Evolutionary conservation across 2,329 filamentous ascomycete genomes (phyloP), one percentile per base, ranked within the genome.

Genomic region (Talaromyces sp.): DNA sequence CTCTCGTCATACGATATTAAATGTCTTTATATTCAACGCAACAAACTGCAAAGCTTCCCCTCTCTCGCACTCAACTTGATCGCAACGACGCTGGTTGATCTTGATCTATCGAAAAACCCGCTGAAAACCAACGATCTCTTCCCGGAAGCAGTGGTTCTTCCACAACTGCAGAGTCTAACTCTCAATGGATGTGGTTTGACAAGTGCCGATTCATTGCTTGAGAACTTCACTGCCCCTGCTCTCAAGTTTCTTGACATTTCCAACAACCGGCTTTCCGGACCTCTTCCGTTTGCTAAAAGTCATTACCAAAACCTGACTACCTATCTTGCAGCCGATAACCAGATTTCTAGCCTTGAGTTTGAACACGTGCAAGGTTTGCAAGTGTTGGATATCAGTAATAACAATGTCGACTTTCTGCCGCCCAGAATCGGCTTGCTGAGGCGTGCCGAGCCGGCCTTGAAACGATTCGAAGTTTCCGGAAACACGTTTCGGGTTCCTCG

Each of bases 401-500:
- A 97, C 69, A 88, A 93, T 56, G 91, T 97, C 63, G 84, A 84
- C n/a, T 84, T 85, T 53, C 78, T 97, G 14, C 90, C 94, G 62
- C 89, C 92, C 0, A 85, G 88, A 8, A 81, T 97, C 11, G 93
- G 93, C 0, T 78, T 96, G 12, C 79, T 96, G 0, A 87, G 88
- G 26, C 80, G 79, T 10, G 70, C 68, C 17, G 67, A 68, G 19
- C 63, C 67, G 21, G 86, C 67, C 64, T 85, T 76, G 78, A 89
- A 80, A 74, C 83, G 80, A 58, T 78, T 97, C 10, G 88, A 96
- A 54, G 88, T 96, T 3, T 85, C 84, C 29, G 92, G 92, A 0
- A 97, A 97, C 72, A 83, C 87, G 32, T 97, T 97, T 76, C 83
- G 91, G 32, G 91, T 97, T 32, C 93, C 93, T 0, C 85, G 90